Conservation (phyloP, 352 stramenopile genomes). For the Thalassiosira mediterranea region DNA sequence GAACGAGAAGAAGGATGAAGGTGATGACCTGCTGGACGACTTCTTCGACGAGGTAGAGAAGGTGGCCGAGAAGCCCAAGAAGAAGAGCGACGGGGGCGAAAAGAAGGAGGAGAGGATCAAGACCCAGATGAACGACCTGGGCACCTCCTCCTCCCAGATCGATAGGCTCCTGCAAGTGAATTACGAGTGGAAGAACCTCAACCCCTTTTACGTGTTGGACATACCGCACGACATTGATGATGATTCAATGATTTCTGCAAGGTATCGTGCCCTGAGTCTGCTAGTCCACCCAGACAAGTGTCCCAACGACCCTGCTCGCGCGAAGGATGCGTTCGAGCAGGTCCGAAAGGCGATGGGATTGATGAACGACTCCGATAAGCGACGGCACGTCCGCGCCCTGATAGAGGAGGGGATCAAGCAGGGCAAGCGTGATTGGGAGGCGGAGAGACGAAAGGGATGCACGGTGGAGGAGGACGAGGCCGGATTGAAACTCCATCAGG, state of each 20-base stretch:
- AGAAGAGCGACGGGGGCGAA: conserved; percentile 38
- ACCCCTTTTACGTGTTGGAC: conserved; percentile 83
- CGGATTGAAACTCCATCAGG: conserved; percentile 54
- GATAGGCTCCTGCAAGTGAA: conserved; percentile 81
- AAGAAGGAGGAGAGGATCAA: conserved; percentile 68
- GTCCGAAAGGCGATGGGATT: conserved; percentile 72
- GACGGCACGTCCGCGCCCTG: conserved; percentile 65
- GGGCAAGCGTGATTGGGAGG: conserved; percentile 60
- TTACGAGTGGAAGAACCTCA: conserved; percentile 87
- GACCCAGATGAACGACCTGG: conserved; percentile 77
- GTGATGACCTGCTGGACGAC: conserved; percentile 64
- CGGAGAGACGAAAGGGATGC: conserved; percentile 12
- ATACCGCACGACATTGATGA: conserved; percentile 70
- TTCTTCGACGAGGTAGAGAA: conserved; percentile 57
- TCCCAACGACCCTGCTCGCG: conserved; percentile 46
- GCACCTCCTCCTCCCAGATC: conserved; percentile 78
- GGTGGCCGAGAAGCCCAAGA: conserved; percentile 42
- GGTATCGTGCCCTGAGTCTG: conserved; percentile 84
- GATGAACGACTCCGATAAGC: conserved; percentile 76
- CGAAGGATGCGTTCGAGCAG: conserved; percentile 84
- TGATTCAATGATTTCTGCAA: conserved; percentile 62
- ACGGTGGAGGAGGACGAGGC: conserved; percentile 6
- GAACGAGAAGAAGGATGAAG: conserved; percentile 35
- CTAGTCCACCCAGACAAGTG: conserved; percentile 86
- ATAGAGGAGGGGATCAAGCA: conserved; percentile 80